phyloP scores from a whole-genome alignment of 257 asterid genomes.

The Fraxinus cuspidata region DNA sequence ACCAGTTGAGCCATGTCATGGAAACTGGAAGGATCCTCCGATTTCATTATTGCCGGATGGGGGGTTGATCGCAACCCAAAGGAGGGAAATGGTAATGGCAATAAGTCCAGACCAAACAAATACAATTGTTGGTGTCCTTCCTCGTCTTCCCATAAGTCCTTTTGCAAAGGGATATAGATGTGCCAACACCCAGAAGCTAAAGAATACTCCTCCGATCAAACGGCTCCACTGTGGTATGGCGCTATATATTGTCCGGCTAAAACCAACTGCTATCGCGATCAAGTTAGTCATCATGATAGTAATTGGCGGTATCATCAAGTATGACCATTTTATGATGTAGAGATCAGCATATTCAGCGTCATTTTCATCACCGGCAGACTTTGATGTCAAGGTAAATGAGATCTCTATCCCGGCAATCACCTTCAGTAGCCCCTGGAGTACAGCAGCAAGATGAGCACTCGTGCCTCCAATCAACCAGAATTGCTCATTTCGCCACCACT shows the following conservation, averaged over 20 bases:
- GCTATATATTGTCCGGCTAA: slow-evolving; percentile 22
- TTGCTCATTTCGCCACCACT: slow-evolving; percentile 24
- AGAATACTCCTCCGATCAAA: slow-evolving; percentile 21
- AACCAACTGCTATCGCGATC: slow-evolving; percentile 23
- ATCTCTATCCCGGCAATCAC: slow-evolving; percentile 25
- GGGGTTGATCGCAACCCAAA: slow-evolving; percentile 25
- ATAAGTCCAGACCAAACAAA: slow-evolving; percentile 26
- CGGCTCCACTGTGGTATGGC: slow-evolving; percentile 27
- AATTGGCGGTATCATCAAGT: slow-evolving; percentile 24
- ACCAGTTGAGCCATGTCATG: slow-evolving; percentile 5
- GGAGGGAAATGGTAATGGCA: slow-evolving; percentile 20
- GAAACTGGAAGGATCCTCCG: slow-evolving; percentile 27
- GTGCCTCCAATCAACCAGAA: slow-evolving; percentile 28
- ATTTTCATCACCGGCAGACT: slow-evolving; percentile 19
- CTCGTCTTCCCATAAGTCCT: slow-evolving; percentile 26
- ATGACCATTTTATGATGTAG: slow-evolving; percentile 20
- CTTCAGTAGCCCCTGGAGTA: slow-evolving; percentile 20
- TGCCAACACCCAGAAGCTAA: slow-evolving; percentile 27
- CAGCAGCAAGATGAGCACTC: slow-evolving; percentile 26
- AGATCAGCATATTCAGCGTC: slow-evolving; percentile 20
- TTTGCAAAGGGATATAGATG: slow-evolving; percentile 25
- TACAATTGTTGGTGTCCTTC: slow-evolving; percentile 23
- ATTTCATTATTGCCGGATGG: background rate
- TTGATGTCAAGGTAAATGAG: slow-evolving; percentile 20
- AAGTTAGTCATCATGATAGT: slow-evolving; percentile 23